phyloP scores from a whole-genome alignment of 2,329 filamentous ascomycete species.

The Aureobasidium lini region DNA sequence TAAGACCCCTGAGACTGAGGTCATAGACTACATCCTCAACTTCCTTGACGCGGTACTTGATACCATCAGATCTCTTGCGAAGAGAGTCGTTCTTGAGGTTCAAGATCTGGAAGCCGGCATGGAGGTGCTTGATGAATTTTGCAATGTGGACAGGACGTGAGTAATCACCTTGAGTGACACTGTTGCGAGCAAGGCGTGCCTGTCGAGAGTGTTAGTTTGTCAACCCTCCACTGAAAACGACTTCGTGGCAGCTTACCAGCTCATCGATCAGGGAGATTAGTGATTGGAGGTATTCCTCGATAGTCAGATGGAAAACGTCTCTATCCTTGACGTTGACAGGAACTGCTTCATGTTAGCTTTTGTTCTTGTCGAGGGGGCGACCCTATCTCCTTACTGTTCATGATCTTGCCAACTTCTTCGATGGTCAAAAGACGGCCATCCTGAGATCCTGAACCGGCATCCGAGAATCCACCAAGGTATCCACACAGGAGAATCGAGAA shows the following conservation, averaged over 20 bases:
- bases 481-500: constrained; percentile 55
- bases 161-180: constrained; percentile 86
- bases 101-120: constrained; percentile 91
- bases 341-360: constrained; percentile 43
- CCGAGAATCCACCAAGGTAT: constrained; percentile 68
- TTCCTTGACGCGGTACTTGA: constrained; percentile 97
- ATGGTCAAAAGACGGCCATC: constrained; percentile 68
- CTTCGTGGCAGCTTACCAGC: constrained; percentile 44
- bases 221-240: no score
- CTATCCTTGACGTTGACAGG: constrained; percentile 84
- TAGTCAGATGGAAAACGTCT: constrained; percentile 89
- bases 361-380: neutral
- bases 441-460: constrained; percentile 25
- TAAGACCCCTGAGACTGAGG: constrained; percentile 74
- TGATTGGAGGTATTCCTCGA: constrained; percentile 92
- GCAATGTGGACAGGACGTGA: constrained; percentile 79
- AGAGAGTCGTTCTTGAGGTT: constrained; percentile 95
- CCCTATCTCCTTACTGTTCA: constrained; percentile 50
- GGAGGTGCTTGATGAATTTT: constrained; percentile 88
- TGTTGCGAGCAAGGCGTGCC: constrained; percentile 85
- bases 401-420: constrained; percentile 73
- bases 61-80: constrained; percentile 77
- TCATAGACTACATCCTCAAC: constrained; percentile 98
- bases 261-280: constrained; percentile 85
- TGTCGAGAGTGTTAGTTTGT: constrained; percentile 21